Base-by-base conservation (phyloP, 2,329 filamentous ascomycete species). In the Trichoderma sp. region DNA sequence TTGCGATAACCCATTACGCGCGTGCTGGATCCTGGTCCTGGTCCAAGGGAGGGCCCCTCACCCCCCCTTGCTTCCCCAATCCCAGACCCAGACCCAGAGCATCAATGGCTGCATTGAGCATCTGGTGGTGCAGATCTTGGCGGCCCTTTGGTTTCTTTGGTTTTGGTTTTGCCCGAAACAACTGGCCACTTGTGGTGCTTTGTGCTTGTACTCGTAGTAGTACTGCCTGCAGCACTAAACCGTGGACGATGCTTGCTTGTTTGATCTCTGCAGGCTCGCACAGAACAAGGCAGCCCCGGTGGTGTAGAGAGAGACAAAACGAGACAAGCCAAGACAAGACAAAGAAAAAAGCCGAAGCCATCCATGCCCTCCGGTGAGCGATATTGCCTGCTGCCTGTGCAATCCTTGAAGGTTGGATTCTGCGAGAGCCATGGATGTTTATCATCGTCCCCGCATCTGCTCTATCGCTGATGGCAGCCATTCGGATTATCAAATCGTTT, bases 401-500 rank as follows among this genome's bases (percentile, higher is more conserved):
- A 59, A 59, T 59, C 57, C 57, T 59, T 34, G 30, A 15, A 17
- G 15, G 30, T 32, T 15, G 53, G 53, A 30, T 17, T 30, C 26
- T 15, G 55, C 3, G 13, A 43, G 26, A 43, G 34, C 59, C 58
- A 61, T 39, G 58, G 61, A 53, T 68, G 65, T 43, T 59, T 68
- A 68, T 68, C 65, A 68, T 13, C 8, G 36, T 58, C 65, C 55
- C 65, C 65, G 65, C 65, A 68, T 34, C 5, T 17, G 34, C 32
- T n/a, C n/a, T 58, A 58, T 58, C 53, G 43, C 43, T 53, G 59
- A 34, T 47, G 43, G 39, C 20, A 36, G 7, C 59, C 47, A 66
- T 59, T 58, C 57, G 59, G 65, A 68, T 68, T 68, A 68, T 59
- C 65, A 68, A 59, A 68, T 68, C 34, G 65, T 68, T 68, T 68